These are phyloP conservation scores for Rosa persica DNA, from an alignment of 306 rosid genomes.

Conservation along the genomic window DNA sequence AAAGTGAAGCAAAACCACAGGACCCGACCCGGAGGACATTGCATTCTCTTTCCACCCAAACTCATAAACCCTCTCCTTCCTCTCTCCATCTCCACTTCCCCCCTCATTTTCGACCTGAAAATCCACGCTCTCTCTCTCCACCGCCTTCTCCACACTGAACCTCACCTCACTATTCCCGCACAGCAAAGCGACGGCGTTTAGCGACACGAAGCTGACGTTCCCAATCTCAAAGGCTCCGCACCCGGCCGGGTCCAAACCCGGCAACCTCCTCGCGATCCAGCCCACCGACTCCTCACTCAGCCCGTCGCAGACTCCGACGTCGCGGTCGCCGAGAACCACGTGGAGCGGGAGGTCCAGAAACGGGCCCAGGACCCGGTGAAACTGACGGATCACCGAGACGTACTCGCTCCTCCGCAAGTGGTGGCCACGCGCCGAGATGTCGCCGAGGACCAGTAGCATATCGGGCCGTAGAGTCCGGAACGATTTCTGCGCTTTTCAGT, in stretches of 20 bases:
- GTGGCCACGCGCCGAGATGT: constrained; percentile 64
- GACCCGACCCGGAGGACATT: constrained; percentile 52
- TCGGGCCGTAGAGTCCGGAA: constrained; percentile 54
- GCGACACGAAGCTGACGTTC: constrained; percentile 59
- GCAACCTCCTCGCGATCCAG: constrained; percentile 51
- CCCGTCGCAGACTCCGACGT: constrained; percentile 48
- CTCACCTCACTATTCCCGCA: constrained; percentile 51
- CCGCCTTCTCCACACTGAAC: constrained; percentile 59
- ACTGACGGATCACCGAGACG: constrained; percentile 47
- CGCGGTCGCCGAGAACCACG: constrained; percentile 67
- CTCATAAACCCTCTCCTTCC: constrained; percentile 19
- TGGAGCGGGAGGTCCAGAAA: constrained; percentile 56
- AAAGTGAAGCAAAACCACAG: constrained; percentile 61
- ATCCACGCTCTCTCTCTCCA: constrained; percentile 61
- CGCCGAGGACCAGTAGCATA: constrained; percentile 68
- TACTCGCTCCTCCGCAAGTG: constrained; percentile 45
- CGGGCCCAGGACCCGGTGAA: constrained; percentile 52
- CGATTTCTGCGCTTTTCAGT: constrained; percentile 46
- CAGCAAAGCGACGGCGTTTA: constrained; percentile 60
- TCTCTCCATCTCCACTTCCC: not conserved
- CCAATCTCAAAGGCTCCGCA: constrained; percentile 62
- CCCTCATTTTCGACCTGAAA: constrained; percentile 26
- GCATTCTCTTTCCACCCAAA: constrained; percentile 44
- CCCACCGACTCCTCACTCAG: constrained; percentile 33
- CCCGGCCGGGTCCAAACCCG: constrained; percentile 55